These are phyloP conservation scores for Aspergillus udagawae DNA, from an alignment of 2,329 filamentous ascomycete genomes.

Conservation along the genomic window DNA sequence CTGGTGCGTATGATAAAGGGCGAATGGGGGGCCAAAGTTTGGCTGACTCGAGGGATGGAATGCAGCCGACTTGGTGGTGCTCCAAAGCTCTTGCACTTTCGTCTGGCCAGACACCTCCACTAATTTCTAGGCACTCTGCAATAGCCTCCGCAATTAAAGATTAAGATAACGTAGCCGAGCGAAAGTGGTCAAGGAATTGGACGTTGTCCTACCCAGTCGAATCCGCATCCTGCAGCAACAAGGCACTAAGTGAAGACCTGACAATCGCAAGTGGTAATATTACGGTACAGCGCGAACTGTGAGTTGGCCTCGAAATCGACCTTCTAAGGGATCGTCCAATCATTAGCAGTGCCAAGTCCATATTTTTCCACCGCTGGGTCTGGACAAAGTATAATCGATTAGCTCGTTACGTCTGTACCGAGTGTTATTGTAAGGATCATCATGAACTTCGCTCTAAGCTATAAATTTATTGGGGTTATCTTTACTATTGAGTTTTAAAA, in stretches of 20 bases:
- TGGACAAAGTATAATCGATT: slow-evolving; percentile 14
- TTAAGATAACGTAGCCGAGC: neutral
- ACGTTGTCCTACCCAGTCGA: neutral
- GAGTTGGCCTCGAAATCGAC: slow-evolving; percentile 14
- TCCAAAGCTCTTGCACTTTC: too few relatives aligned
- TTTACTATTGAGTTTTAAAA: neutral
- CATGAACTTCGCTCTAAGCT: neutral
- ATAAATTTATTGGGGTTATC: neutral
- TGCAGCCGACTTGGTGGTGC: neutral
- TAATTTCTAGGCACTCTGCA: neutral
- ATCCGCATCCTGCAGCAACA: neutral
- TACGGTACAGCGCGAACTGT: slow-evolving; percentile 11
- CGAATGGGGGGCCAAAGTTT: neutral
- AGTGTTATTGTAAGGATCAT: neutral
- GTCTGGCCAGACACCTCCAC: neutral
- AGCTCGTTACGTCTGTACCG: neutral
- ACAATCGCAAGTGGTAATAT: slow-evolving; percentile 1
- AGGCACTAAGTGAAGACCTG: too few relatives aligned
- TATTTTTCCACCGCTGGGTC: slow-evolving; percentile 14
- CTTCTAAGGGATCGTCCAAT: slow-evolving; percentile 15
- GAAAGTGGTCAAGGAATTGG: neutral
- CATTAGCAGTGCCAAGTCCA: slow-evolving; percentile 12
- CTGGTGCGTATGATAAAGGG: too few relatives aligned
- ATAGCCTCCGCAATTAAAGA: neutral
- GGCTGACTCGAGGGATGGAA: slow-evolving; percentile 6